A percentile compares a stretch with the other conserved stretches of the same genome.
phyloP scores from a whole-genome alignment of 2,329 filamentous ascomycete genomes.

The Calonectria pauciramosa region DNA sequence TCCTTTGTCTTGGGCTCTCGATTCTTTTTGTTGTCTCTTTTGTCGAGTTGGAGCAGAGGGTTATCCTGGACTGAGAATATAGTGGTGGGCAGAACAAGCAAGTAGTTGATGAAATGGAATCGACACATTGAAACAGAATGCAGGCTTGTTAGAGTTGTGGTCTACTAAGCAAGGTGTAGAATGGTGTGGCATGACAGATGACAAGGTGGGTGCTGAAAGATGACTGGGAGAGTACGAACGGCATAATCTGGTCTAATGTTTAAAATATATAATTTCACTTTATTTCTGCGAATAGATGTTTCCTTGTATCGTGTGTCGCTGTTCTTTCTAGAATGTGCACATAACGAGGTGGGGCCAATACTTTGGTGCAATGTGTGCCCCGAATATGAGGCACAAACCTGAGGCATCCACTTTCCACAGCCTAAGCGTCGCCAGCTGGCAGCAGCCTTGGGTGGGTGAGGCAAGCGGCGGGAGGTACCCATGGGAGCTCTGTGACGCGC shows the following conservation, averaged over 20 bases:
- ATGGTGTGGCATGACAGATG: background rate
- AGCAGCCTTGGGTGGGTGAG: constrained; percentile 21
- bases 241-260: background rate
- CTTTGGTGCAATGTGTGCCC: background rate
- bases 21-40: background rate
- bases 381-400: background rate
- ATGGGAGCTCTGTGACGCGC: constrained; percentile 53
- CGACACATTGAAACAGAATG: background rate
- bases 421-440: constrained; percentile 33
- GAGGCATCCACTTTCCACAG: constrained; percentile 7
- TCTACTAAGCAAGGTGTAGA: background rate
- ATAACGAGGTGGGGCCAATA: background rate
- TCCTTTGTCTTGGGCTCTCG: background rate
- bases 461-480: background rate
- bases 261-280: background rate
- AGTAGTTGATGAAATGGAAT: background rate
- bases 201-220: background rate
- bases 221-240: background rate
- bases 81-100: background rate
- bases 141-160: background rate
- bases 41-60: background rate
- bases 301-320: background rate
- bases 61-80: background rate
- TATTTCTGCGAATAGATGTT: background rate
- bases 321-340: background rate